These are phyloP conservation scores for Farysia itapuensis DNA, from an alignment of 1,284 basidiomycete species.

Conservation along the genomic window DNA sequence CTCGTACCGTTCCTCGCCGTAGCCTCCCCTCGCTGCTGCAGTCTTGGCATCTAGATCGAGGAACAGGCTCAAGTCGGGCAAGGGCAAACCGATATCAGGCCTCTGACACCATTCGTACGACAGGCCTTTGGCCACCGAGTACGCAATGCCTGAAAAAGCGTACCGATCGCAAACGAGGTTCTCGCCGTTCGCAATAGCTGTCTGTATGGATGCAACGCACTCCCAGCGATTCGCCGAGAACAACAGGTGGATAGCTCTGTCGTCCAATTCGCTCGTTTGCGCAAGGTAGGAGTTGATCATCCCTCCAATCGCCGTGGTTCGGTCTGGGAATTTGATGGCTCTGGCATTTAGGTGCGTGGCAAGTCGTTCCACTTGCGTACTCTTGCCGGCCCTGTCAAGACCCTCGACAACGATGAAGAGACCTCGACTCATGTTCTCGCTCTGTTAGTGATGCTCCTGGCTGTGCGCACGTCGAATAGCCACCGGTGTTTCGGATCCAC, in stretches of 20 bases:
- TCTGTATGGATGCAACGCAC: slow-evolving; percentile 39
- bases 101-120: slow-evolving; percentile 75
- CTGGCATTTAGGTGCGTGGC: slow-evolving; percentile 34
- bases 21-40: slow-evolving; percentile 77
- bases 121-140: slow-evolving; percentile 80
- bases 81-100: slow-evolving; percentile 82
- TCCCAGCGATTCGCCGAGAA: slow-evolving; percentile 99
- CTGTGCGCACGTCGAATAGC: too few relatives aligned
- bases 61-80: slow-evolving; percentile 85
- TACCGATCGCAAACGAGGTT: slow-evolving; percentile 89
- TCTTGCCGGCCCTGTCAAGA: slow-evolving; percentile 58
- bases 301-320: slow-evolving; percentile 84
- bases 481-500: too few relatives aligned
- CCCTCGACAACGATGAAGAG: slow-evolving; percentile 58
- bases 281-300: slow-evolving; percentile 91
- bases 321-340: slow-evolving; percentile 65
- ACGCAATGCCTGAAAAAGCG: slow-evolving; percentile 94
- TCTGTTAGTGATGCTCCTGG: too few relatives aligned
- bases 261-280: slow-evolving; percentile 80
- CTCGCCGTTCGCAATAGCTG: slow-evolving; percentile 69
- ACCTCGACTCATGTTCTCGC: too few relatives aligned
- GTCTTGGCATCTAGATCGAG: slow-evolving; percentile 76
- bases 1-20: slow-evolving; percentile 77
- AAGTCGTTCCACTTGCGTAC: slow-evolving; percentile 53
- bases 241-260: slow-evolving; percentile 86